phyloP scores from a whole-genome alignment of 2,329 filamentous ascomycete species.

The Fusarium torulosum region DNA sequence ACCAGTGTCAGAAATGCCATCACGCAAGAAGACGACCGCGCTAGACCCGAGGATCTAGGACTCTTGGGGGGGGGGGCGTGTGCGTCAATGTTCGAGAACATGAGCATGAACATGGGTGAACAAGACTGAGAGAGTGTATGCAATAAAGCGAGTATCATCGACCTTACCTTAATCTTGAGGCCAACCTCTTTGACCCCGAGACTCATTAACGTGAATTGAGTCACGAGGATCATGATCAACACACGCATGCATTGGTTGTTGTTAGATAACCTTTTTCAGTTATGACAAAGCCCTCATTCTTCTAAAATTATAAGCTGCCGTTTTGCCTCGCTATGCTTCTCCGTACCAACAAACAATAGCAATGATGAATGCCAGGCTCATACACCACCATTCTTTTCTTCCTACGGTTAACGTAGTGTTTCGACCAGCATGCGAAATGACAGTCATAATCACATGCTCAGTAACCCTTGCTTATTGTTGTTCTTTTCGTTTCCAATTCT shows the following conservation, averaged over 20 bases:
- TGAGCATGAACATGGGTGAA: background rate
- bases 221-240: constrained; percentile 36
- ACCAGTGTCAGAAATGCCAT: constrained; percentile 27
- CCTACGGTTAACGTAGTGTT: background rate
- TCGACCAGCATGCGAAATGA: constrained; percentile 9
- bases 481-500: constrained; percentile 22
- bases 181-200: constrained; percentile 20
- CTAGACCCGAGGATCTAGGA: constrained; percentile 3
- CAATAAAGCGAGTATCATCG: constrained; percentile 22
- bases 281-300: background rate
- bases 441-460: constrained; percentile 34
- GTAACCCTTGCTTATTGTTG: constrained; percentile 10
- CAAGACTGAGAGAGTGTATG: constrained; percentile 9
- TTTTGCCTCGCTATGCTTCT: constrained; percentile 14
- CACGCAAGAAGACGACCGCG: constrained; percentile 16
- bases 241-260: constrained; percentile 24
- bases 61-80: constrained; percentile 15
- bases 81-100: constrained; percentile 23
- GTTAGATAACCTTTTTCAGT: constrained; percentile 15
- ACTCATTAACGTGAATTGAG: constrained; percentile 17
- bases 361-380: constrained; percentile 20
- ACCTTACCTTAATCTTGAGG: constrained; percentile 28
- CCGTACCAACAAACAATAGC: constrained; percentile 5
- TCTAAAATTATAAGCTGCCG: background rate
- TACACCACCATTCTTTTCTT: constrained; percentile 30